These are phyloP conservation scores for Lactifluus subvellereus DNA, from an alignment of 768 basidiomycete species.

Conservation along the genomic window DNA sequence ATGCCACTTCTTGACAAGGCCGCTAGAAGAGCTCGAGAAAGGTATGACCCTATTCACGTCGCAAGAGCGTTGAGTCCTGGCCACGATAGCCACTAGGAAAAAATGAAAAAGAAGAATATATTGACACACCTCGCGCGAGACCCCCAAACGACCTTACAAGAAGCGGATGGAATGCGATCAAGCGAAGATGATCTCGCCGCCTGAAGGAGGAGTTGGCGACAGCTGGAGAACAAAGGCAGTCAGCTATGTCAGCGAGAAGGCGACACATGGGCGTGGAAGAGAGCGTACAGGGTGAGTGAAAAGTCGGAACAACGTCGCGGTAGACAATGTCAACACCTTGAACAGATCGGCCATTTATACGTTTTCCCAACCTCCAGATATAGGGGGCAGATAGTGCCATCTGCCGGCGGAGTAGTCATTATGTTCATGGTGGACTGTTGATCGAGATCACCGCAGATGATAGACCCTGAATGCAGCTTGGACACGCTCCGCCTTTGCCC, in stretches of 20 bases:
- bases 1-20: constrained; percentile 27
- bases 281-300: constrained; percentile 15
- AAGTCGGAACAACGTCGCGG: background rate
- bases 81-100: background rate
- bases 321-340: background rate
- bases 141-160: constrained; percentile 38
- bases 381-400: background rate
- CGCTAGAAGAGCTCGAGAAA: constrained; percentile 25
- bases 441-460: background rate
- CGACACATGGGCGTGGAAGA: background rate
- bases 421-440: background rate
- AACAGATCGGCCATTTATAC: constrained; percentile 4
- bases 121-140: constrained; percentile 31
- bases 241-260: background rate
- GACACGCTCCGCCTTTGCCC: background rate
- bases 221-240: background rate
- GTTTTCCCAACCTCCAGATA: constrained; percentile 7
- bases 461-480: background rate
- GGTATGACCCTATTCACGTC: constrained; percentile 5
- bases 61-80: background rate
- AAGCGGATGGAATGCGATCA: constrained; percentile 37
- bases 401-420: background rate
- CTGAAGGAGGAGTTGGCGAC: constrained; percentile 25
- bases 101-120: background rate
- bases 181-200: constrained; percentile 29